A percentile compares a stretch with the other conserved stretches of the same genome.
Evolutionary conservation across 148 eudicot genomes (phyloP).

Genomic region (Spergularia marina): DNA sequence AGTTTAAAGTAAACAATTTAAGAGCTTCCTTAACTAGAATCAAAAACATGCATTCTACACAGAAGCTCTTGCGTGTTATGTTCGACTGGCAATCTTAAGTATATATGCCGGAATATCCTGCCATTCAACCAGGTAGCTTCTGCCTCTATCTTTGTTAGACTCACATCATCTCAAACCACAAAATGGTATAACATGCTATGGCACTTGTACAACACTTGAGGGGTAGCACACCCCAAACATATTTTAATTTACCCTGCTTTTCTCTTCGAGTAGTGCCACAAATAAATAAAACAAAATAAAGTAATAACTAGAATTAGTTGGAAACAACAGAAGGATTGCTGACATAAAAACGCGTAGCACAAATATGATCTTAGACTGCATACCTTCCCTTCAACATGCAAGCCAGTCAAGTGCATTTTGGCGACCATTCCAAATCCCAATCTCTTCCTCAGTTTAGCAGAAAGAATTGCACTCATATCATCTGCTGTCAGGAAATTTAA

Average conservation of each 20-base stretch:
- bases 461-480: slow-evolving; percentile 84
- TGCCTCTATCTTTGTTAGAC: too few species aligned
- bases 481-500: slow-evolving; percentile 86
- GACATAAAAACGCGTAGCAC: not conserved
- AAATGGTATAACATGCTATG: too few species aligned
- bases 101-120: not conserved
- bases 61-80: not conserved
- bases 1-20: not conserved
- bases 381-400: slow-evolving; percentile 99
- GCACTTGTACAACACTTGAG: too few species aligned
- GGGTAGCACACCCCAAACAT: too few species aligned
- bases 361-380: not conserved
- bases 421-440: slow-evolving; percentile 83
- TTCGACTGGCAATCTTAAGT: not conserved
- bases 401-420: slow-evolving; percentile 75
- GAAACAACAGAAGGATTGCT: not conserved
- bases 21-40: too few species aligned
- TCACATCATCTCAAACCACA: too few species aligned
- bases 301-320: not conserved
- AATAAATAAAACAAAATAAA: not conserved
- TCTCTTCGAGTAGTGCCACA: not conserved
- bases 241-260: not conserved
- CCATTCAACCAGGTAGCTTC: not conserved
- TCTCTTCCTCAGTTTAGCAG: slow-evolving; percentile 65
- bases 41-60: not conserved